Evolutionary conservation across 495 filamentous ascomycete species (phyloP).

Genomic region (Trichoderma parareesei): DNA sequence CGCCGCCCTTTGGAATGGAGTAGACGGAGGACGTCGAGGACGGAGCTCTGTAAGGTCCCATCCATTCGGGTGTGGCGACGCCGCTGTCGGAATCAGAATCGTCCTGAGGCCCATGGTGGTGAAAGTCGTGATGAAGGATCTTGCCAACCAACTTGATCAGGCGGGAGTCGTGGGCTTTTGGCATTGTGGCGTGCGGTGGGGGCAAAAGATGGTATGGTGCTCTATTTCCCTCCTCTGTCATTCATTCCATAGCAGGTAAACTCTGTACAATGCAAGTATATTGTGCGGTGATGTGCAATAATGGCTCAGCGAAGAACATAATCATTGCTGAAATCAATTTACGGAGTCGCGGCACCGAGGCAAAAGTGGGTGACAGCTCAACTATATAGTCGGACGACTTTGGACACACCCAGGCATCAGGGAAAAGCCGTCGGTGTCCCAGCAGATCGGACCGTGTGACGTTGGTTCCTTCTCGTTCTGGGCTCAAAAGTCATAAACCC

Average conservation of each 20-base stretch:
- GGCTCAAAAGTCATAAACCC: background rate
- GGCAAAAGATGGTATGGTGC: background rate
- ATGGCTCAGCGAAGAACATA: no score
- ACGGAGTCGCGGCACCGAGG: background rate
- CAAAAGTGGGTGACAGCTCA: background rate
- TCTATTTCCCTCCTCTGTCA: no score
- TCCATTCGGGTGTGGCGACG: background rate
- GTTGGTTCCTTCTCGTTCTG: background rate
- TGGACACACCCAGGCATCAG: background rate
- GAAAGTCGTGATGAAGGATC: background rate
- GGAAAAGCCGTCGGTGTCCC: background rate
- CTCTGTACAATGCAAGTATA: no score
- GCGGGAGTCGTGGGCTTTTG: background rate
- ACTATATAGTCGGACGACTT: background rate
- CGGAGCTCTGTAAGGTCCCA: background rate
- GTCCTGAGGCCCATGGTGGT: background rate
- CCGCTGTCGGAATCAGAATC: background rate
- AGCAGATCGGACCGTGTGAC: slow-evolving; percentile 2
- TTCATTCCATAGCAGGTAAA: no score
- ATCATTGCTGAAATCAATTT: no score
- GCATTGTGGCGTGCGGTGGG: background rate
- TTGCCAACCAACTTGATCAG: background rate
- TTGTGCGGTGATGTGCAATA: no score
- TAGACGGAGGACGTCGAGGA: background rate
- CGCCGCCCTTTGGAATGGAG: background rate